These are phyloP conservation scores for Sequoia sempervirens DNA, from an alignment of 75 land plant genomes.

Conservation along the genomic window DNA sequence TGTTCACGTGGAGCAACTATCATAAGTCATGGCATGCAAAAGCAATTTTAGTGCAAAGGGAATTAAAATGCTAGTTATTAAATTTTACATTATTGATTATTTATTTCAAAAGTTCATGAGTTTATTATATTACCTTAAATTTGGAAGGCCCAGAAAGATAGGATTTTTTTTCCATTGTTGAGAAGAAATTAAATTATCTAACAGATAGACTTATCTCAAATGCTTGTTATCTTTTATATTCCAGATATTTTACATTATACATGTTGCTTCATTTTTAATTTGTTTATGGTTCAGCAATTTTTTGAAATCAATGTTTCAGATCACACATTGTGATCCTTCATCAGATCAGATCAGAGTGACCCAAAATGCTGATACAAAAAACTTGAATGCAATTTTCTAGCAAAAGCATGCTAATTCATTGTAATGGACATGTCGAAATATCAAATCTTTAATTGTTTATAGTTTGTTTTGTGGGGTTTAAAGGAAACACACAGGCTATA, in stretches of 20 bases:
- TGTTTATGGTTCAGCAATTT: neutral
- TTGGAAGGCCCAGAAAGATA: neutral
- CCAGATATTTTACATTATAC: neutral
- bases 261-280: neutral
- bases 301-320: too few relatives aligned
- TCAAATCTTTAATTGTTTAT: too few relatives aligned
- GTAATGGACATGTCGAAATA: too few relatives aligned
- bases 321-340: too few relatives aligned
- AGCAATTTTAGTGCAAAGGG: neutral
- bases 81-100: neutral
- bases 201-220: neutral
- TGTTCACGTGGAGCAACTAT: slow-evolving; percentile 40
- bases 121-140: neutral
- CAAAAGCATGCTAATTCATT: too few relatives aligned
- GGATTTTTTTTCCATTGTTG: neutral
- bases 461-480: too few relatives aligned
- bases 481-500: too few relatives aligned
- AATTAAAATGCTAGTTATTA: neutral
- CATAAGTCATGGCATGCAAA: neutral
- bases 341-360: too few relatives aligned
- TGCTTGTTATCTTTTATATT: neutral
- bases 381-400: too few relatives aligned
- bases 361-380: too few relatives aligned
- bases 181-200: neutral
- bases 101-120: neutral